Evolutionary conservation across 140 eudicot genomes (phyloP), one percentile per base, ranked within the genome.

Genomic region (Ambrosia hybrid): DNA sequence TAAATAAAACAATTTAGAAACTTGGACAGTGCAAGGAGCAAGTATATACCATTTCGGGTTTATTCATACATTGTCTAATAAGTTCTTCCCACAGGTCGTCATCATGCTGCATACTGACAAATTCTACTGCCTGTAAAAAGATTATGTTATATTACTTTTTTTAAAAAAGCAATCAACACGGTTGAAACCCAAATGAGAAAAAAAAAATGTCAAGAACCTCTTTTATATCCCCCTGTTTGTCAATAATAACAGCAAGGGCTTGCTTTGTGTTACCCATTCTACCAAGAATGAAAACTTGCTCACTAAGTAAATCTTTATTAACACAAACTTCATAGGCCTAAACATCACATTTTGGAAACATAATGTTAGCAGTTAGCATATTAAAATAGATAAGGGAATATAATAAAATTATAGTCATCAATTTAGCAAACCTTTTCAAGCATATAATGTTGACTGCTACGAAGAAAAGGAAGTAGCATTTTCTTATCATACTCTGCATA

Each of bases 41-140:
- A 66, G 58, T 36, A 65, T 45, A 66, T 86, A 93, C 98, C 98
- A 93, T 93, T 85, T 93, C 98, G 4, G 98, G 98, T 79, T 85
- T 90, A 77, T 93, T 68, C 43, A 88, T 74, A 61, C 96, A 87
- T 66, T 93, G 98, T 67, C 80, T 87, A 70, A 93, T 90, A 76
- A 93, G 83, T 79, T 93, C 98, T 84, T 93, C 97, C 97, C 98
- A 93, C 37, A 93, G 89, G 58, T 93, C 98, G 80, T 93, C 98
- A 64, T 93, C 98, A 61, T 93, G 92, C 77, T 93, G 97, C 96
- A 86, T 87, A 56, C 94, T 88, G 33, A 91, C 97, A 63, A 93
- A 93, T 51, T 93, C 98, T 77, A 93, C 78, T 49, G 98, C 98
- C 98, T 93, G 87, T 79, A 76, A 62, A 78, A 75, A 51, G 51